A percentile compares a stretch with the other conserved stretches of the same genome.
phyloP scores from a whole-genome alignment of 257 asterid species.

The Knoxia roxburghii region DNA sequence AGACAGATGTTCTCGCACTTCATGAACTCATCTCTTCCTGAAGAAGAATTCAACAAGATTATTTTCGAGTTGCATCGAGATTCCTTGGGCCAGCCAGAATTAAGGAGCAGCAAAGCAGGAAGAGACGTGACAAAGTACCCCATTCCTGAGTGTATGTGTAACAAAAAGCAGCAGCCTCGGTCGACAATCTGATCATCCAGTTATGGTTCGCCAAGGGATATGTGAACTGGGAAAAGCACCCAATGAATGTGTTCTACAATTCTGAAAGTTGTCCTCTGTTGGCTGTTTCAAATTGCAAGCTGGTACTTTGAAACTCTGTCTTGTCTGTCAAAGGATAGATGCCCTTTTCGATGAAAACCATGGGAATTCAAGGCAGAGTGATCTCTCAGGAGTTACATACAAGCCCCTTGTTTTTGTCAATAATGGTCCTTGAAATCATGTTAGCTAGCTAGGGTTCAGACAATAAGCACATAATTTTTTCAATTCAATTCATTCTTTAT shows the following conservation, averaged over 20 bases:
- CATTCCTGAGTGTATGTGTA: constrained; percentile 92
- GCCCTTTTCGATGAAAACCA: background rate
- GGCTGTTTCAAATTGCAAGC: background rate
- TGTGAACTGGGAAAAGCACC: background rate
- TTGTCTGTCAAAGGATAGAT: background rate
- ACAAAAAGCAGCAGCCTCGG: constrained; percentile 24
- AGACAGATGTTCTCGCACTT: constrained; percentile 77
- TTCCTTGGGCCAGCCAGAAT: constrained; percentile 81
- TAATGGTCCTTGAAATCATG: constrained; percentile 8
- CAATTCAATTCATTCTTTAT: constrained; percentile 26
- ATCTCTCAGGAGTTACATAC: background rate
- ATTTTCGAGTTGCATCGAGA: constrained; percentile 59
- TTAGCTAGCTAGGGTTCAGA: constrained; percentile 1
- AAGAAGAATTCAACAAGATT: constrained; percentile 53
- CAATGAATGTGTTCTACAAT: background rate
- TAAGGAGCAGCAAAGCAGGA: constrained; percentile 63
- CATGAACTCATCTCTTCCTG: constrained; percentile 62
- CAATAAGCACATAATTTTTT: constrained; percentile 5
- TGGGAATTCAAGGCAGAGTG: background rate
- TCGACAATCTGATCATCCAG: constrained; percentile 18
- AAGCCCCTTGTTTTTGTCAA: background rate
- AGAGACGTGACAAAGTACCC: constrained; percentile 89
- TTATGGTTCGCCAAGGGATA: background rate
- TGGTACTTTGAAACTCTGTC: background rate
- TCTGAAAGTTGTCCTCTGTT: background rate